Evolutionary conservation across 1,284 basidiomycete species (phyloP).

Genomic region (Leccinum pallidistipes): DNA sequence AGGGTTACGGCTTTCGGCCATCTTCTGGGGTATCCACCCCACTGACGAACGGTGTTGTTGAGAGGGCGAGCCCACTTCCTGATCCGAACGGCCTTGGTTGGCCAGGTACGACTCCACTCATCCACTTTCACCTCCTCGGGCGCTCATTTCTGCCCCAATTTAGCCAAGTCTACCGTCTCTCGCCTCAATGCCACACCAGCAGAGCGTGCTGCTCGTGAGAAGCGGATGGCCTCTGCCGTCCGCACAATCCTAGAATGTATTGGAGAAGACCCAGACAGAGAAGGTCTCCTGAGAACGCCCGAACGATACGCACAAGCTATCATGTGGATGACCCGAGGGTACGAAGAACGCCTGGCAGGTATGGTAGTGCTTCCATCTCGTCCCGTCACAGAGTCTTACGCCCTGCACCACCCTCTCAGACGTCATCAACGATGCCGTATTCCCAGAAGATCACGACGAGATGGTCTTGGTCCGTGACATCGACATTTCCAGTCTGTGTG

Average conservation of each 20-base stretch:
- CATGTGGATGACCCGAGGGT: constrained; percentile 99
- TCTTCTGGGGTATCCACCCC: constrained; percentile 70
- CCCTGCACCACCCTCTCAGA: constrained; percentile 49
- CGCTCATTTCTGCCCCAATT: constrained; percentile 3
- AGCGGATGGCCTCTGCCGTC: constrained; percentile 82
- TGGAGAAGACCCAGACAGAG: constrained; percentile 95
- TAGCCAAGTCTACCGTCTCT: constrained; percentile 89
- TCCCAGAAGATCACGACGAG: constrained; percentile 99
- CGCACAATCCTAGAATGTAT: constrained; percentile 95
- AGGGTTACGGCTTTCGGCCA: constrained; percentile 81
- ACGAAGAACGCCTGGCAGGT: constrained; percentile 94
- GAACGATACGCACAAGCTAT: constrained; percentile 96
- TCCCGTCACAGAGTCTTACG: constrained; percentile 4
- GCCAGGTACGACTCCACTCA: constrained; percentile 66
- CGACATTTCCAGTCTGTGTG: constrained; percentile 95
- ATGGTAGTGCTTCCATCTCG: constrained; percentile 13
- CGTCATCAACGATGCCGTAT: constrained; percentile 98
- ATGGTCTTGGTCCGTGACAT: constrained; percentile 99
- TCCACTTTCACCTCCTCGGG: constrained; percentile 9
- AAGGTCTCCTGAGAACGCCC: constrained; percentile 89
- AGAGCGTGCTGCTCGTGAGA: constrained; percentile 72
- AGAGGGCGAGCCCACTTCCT: constrained; percentile 53
- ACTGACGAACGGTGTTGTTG: constrained; percentile 33
- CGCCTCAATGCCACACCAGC: constrained; percentile 78
- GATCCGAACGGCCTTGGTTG: constrained; percentile 91